phyloP scores from a whole-genome alignment of 495 filamentous ascomycete species.

The Aspergillus coremiiformis region DNA sequence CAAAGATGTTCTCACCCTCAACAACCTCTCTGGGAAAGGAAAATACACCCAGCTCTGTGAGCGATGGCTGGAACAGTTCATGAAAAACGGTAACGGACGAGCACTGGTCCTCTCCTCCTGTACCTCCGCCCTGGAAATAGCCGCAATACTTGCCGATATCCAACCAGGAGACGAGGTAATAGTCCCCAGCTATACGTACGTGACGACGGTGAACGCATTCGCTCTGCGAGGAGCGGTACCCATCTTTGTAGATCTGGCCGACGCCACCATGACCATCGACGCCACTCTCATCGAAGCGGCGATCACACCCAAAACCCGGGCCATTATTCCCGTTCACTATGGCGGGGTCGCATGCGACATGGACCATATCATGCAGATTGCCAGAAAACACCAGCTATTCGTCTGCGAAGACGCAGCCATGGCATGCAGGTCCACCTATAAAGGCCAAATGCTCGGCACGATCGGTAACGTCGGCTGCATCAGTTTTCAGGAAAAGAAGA shows the following conservation, averaged over 20 bases:
- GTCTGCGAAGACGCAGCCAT: constrained; percentile 19
- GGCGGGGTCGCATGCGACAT: constrained; percentile 18
- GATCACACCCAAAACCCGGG: constrained; percentile 14
- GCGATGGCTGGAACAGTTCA: constrained; percentile 13
- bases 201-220: constrained; percentile 16
- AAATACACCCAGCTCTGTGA: constrained; percentile 13
- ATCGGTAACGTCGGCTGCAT: constrained; percentile 19
- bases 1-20: neutral
- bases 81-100: constrained; percentile 3
- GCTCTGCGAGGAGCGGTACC: constrained; percentile 13
- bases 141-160: constrained; percentile 12
- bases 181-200: constrained; percentile 18
- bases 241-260: constrained; percentile 11
- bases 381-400: constrained; percentile 9
- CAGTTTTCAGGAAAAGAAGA: constrained; percentile 23
- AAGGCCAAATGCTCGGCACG: constrained; percentile 2
- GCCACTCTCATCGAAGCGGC: constrained; percentile 10
- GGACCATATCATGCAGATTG: constrained; percentile 15
- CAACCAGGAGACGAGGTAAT: constrained; percentile 18
- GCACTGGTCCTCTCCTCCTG: constrained; percentile 14
- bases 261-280: constrained; percentile 14
- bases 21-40: constrained; percentile 12
- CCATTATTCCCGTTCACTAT: constrained; percentile 19
- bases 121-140: constrained; percentile 14
- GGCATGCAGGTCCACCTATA: constrained; percentile 9